A percentile compares a stretch with the other conserved stretches of the same genome.
phyloP scores from a whole-genome alignment of 768 basidiomycete species.

The Lentinula guzmanii region DNA sequence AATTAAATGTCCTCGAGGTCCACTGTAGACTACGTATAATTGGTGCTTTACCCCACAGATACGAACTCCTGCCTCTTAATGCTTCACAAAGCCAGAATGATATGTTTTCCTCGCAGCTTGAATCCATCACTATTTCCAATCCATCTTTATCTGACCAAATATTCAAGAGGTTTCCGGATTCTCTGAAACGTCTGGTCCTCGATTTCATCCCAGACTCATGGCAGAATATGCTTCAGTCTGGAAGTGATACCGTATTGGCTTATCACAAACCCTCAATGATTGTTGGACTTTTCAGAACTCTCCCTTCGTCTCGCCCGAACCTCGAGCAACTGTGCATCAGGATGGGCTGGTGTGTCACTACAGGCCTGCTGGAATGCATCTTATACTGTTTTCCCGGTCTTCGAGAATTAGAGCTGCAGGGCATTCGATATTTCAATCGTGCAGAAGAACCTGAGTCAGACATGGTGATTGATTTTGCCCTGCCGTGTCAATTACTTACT shows the following conservation, averaged over 20 bases:
- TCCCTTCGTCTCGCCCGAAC: neutral
- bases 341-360: slow-evolving; percentile 7
- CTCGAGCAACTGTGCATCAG: neutral
- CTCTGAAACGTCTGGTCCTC: neutral
- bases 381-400: neutral
- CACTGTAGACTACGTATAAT: slow-evolving; percentile 2
- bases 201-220: slow-evolving; percentile 7
- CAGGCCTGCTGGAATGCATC: neutral
- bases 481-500: neutral
- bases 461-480: neutral
- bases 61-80: neutral
- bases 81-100: neutral
- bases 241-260: slow-evolving; percentile 1
- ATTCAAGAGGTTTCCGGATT: neutral
- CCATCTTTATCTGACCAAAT: slow-evolving; percentile 2
- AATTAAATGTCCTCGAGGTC: neutral
- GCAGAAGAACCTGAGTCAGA: slow-evolving; percentile 2
- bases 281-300: neutral
- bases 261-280: slow-evolving; percentile 4
- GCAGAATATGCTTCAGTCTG: slow-evolving; percentile 7
- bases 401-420: neutral
- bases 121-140: neutral
- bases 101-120: slow-evolving; percentile 1
- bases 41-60: slow-evolving; percentile 2
- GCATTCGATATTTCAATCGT: slow-evolving; percentile 7